Evolutionary conservation across 257 asterid species (phyloP).

Genomic region (Paulownia fortunei): DNA sequence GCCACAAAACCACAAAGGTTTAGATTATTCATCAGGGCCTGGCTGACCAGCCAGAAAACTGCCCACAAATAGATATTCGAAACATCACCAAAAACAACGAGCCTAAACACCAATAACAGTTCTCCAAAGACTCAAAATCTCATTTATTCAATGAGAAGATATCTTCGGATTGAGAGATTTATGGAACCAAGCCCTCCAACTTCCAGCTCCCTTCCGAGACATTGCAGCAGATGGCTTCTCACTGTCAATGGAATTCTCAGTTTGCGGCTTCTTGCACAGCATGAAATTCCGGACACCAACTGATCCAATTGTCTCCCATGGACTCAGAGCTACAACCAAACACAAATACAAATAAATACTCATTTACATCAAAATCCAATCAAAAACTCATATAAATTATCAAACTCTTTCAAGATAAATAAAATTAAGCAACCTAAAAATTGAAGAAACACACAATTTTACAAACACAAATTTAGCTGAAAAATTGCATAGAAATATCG

Average conservation of each 20-base stretch:
- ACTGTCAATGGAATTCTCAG: slow-evolving; percentile 33
- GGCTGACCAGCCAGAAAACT: not conserved
- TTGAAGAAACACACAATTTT: not conserved
- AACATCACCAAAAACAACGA: not conserved
- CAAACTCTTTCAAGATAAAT: not conserved
- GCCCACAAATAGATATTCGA: not conserved
- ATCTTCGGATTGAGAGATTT: slow-evolving; percentile 71
- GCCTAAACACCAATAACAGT: not conserved
- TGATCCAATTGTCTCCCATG: slow-evolving; percentile 92
- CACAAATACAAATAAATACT: not conserved
- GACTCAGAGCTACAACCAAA: slow-evolving; percentile 62
- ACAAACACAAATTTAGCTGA: not conserved
- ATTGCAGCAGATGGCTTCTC: slow-evolving; percentile 38
- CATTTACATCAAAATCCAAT: not conserved
- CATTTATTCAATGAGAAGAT: slow-evolving; percentile 58
- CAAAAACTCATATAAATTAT: not conserved
- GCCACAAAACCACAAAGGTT: slow-evolving; percentile 15
- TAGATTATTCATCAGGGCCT: slow-evolving; percentile 16
- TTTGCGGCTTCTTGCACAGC: slow-evolving; percentile 84
- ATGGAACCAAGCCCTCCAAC: slow-evolving; percentile 85
- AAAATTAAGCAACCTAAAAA: not conserved
- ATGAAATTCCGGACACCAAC: slow-evolving; percentile 77
- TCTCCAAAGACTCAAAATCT: not conserved
- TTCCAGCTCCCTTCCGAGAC: slow-evolving; percentile 56
- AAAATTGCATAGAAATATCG: not conserved